Base-by-base conservation (phyloP, 768 basidiomycete genomes). In the Boletus tylopilopsis region DNA sequence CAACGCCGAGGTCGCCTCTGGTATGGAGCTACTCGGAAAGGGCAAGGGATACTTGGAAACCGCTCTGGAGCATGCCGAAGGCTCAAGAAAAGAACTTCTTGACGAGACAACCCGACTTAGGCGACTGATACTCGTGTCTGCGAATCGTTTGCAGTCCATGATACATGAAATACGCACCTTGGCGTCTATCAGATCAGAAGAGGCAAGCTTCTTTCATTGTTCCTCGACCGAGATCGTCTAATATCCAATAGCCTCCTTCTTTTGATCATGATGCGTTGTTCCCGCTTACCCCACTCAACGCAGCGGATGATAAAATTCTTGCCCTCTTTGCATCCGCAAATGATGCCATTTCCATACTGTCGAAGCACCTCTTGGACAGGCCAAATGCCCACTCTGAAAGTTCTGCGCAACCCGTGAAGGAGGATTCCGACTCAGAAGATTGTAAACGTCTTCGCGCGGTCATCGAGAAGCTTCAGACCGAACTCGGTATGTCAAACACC, bases 21-120 rank as follows among this genome's bases (percentile, higher is more conserved):
- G 75, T 8, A 65, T 70, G 42, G 76, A 74, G 45, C 57, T 69
- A 25, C 53, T 76, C 11, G 77, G 76, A 16, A 80, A 73, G 61
- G 78, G 80, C 1, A 74, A 76, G 43, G 75, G 74, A 11, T 77
- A 79, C 58, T 60, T 84, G 25, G 89, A 92, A 53, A 67, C 77
- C 25, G 83, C 87, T 6, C 71, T 92, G 29, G 82, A 85, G 40
- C 79, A 91, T 56, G 83, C 88, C 0, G 89, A 92, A 63, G 73
- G 75, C 43, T 80, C 86, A 1, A 73, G 86, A 33, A 70, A 69
- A 21, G 77, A 77, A 37, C 75, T 92, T 18, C 64, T 71, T 25
- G 79, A 83, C 32, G 88, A 93, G 62, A 90, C 85, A 45, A 61
- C 76, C 27, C 71, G 73, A 30, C 72, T 92, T 30, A 79, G 80